Percentiles rank a stretch among this genome's conserved stretches.
Conservation (phyloP, 345 rosid genomes). For the Leavenworthia alabamica region DNA sequence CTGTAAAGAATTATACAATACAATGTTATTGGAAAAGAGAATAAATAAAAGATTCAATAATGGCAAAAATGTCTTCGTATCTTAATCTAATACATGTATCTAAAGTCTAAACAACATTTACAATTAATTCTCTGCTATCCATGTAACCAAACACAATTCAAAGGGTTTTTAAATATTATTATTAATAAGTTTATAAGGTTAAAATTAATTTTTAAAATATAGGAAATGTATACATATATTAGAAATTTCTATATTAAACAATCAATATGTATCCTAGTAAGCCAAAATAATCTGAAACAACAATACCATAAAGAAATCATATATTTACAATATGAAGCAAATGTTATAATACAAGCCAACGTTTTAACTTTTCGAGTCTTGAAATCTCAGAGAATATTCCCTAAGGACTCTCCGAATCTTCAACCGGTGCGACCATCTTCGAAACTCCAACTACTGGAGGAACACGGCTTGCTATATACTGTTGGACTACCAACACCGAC, state of each 20-base stretch:
- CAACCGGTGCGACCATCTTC: background rate
- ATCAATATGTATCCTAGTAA: background rate
- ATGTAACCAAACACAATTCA: too few species aligned
- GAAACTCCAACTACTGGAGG: background rate
- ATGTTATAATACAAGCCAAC: background rate
- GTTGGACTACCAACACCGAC: constrained; percentile 52
- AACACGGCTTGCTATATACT: constrained; percentile 20
- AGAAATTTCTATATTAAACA: background rate
- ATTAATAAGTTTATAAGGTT: too few species aligned
- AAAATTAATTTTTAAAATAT: too few species aligned
- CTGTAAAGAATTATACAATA: too few species aligned
- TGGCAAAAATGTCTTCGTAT: background rate
- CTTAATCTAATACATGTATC: too few species aligned
- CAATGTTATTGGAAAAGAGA: too few species aligned
- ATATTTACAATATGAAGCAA: constrained; percentile 1
- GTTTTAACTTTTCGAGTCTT: background rate
- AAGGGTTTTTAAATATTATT: too few species aligned
- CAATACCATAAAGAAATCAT: background rate
- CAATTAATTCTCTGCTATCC: background rate
- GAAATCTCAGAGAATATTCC: background rate
- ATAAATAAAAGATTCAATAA: too few species aligned
- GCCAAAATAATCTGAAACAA: background rate
- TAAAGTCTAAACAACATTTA: too few species aligned
- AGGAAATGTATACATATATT: too few species aligned
- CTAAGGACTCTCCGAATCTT: constrained; percentile 12